Base-by-base conservation (phyloP, 345 rosid genomes). In the Balakata baccata region DNA sequence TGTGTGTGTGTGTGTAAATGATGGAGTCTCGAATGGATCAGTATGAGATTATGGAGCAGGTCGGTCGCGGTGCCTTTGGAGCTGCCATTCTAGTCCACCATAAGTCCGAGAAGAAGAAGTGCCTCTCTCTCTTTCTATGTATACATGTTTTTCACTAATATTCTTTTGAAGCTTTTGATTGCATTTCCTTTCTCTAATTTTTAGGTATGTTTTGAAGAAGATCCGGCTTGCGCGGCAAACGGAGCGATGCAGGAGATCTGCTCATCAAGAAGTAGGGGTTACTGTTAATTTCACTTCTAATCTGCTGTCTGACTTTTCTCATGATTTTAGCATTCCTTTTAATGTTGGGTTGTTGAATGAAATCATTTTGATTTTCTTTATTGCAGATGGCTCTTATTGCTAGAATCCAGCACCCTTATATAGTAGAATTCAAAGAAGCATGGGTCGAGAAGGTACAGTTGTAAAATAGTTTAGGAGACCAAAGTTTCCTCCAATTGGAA, bases 21-120 rank as follows among this genome's bases (percentile, higher is more conserved):
- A 87, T 92, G 94, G 97, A 92, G 87, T 95, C 99, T 43, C 85
- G 97, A 49, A 95, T 95, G 99, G 99, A 95, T 89, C 97, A 87
- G 73, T 95, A 95, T 59, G 99, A 95, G 90, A 87, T 95, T 84
- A 95, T 95, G 98, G 99, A 92, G 77, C 99, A 92, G 92, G 92
- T 95, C 85, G 99, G 98, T 10, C 90, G 99, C 37, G 99, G 99
- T 2, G 99, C 99, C 1, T 95, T 95, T 52, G 99, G 99, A 29
- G 97, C 97, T 13, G 99, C 99, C 57, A 95, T 95, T 87, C 89
- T 95, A 13, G 99, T 95, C 63, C 84, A 85, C 79, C 97, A 95
- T 83, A 92, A 87, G 75, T 82, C 96, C 17, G 97, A 95, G 89
- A 92, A 85, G 85, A 95, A 90, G 87, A 95, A 89, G 98, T 92